phyloP scores from a whole-genome alignment of 2,329 filamentous ascomycete species.

The Cordyceps fumosorosea region DNA sequence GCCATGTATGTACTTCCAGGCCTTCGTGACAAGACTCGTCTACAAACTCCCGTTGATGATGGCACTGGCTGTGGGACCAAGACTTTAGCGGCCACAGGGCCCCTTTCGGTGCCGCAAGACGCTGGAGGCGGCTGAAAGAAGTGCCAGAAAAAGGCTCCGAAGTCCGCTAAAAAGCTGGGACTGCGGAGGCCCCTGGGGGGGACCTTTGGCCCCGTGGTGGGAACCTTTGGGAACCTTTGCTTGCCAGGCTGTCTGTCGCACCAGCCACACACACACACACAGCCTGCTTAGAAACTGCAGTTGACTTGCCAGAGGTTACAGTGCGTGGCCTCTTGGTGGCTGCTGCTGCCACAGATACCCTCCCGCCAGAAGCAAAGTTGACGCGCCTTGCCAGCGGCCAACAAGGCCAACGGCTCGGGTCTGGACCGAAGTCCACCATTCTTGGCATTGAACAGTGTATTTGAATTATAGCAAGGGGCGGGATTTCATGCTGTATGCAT shows the following conservation, averaged over 20 bases:
- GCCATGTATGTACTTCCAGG: too few relatives aligned
- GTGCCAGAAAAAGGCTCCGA: background rate
- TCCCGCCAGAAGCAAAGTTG: background rate
- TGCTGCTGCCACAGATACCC: background rate
- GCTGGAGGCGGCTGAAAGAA: background rate
- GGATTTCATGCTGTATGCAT: too few relatives aligned
- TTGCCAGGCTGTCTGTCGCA: background rate
- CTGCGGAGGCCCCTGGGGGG: background rate
- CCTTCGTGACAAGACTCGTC: too few relatives aligned
- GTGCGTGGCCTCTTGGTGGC: background rate
- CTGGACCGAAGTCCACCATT: background rate
- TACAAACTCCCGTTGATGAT: too few relatives aligned
- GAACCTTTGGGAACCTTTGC: conserved; percentile 2
- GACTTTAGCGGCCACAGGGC: background rate
- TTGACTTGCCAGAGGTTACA: background rate
- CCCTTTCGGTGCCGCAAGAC: background rate
- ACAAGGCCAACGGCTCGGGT: background rate
- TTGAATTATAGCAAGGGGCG: too few relatives aligned
- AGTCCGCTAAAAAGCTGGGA: background rate
- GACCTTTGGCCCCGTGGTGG: background rate
- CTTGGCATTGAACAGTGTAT: background rate
- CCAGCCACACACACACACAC: background rate
- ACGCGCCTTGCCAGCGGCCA: background rate
- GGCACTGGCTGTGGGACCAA: background rate
- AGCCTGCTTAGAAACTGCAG: background rate